Evolutionary conservation across 495 filamentous ascomycete genomes (phyloP).

Genomic region (Penicillium steckii): DNA sequence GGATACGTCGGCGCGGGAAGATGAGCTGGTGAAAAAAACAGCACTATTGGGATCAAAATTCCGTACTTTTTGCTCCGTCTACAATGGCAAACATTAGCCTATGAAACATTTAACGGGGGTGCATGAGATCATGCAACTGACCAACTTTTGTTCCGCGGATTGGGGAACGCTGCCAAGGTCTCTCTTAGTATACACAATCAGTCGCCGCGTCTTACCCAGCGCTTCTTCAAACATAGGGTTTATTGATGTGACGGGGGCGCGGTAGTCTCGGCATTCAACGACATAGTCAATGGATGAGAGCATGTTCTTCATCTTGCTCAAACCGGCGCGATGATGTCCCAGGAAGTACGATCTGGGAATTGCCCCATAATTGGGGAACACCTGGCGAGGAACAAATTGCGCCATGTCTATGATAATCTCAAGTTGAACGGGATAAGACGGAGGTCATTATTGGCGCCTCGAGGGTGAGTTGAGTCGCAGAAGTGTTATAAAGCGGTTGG

Average conservation of each 20-base stretch:
- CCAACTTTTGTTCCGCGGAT: slow-evolving; percentile 25
- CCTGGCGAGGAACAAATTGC: slow-evolving; percentile 68
- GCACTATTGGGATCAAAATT: slow-evolving; percentile 55
- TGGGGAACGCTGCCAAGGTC: slow-evolving; percentile 61
- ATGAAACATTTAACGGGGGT: neutral
- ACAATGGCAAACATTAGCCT: slow-evolving; percentile 4
- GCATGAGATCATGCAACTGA: slow-evolving; percentile 16
- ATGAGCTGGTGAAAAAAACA: slow-evolving; percentile 64
- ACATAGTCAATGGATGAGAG: slow-evolving; percentile 82
- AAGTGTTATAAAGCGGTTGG: neutral
- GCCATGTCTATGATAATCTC: slow-evolving; percentile 15
- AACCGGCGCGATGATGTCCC: slow-evolving; percentile 87
- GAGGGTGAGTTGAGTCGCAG: slow-evolving; percentile 2
- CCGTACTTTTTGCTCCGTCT: slow-evolving; percentile 50
- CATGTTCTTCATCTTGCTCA: slow-evolving; percentile 80
- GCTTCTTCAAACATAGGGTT: slow-evolving; percentile 88
- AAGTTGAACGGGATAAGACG: neutral
- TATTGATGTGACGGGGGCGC: slow-evolving; percentile 80
- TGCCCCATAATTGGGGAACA: slow-evolving; percentile 65
- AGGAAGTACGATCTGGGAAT: slow-evolving; percentile 92
- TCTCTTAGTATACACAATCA: slow-evolving; percentile 89
- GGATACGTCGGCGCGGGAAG: slow-evolving; percentile 46
- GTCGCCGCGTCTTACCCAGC: slow-evolving; percentile 63
- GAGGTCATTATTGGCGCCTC: slow-evolving; percentile 11
- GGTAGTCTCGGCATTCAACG: slow-evolving; percentile 92